Evolutionary conservation across 768 basidiomycete genomes (phyloP), one percentile per base, ranked within the genome.

Genomic region (Tylopilus felleus): DNA sequence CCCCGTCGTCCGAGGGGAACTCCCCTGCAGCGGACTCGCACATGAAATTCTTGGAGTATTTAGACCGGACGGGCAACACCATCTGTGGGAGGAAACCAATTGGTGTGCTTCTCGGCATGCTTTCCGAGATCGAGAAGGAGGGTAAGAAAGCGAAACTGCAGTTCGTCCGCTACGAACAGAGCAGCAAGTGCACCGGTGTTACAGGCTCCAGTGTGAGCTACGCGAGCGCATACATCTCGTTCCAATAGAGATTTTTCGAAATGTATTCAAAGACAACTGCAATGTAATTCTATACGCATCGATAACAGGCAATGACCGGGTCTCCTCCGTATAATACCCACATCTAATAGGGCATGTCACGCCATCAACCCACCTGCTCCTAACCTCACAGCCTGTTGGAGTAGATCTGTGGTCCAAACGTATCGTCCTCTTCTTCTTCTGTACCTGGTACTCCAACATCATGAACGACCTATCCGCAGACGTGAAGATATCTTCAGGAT

Each of bases 31-130:
- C 67, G 8, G 70, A 75, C 25, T 82, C 86, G 0, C 90, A 93
- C 61, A 57, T 57, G 4, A 67, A 74, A 21, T 95, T 94, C 64
- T 75, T 81, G 2, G 73, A 75, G 7, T 93, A 94, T 67, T 78
- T 93, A 2, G 65, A 73, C 13, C 73, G 76, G 53, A 95, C 92
- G 31, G 83, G 86, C 73, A 99, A 99, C 73, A 98, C 97, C 1
- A 97, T 99, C 42, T 99, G 97, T 66, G 97, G 97, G 4, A 79
- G 97, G 36, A 94, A 98, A 63, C 93, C 97, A 1, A 98, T 99
- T 48, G 92, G 93, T 0, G 90, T 98, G 5, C 75, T 99, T 2
- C 75, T 98, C 16, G 90, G 90, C 1, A 86, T 92, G 8, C 68
- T 98, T 46, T 62, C 82, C 6, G 71, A 71, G 5, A 66, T 95